Evolutionary conservation across 768 basidiomycete genomes (phyloP), one percentile per base, ranked within the genome.

Genomic region (Thelephora aurantiotincta): DNA sequence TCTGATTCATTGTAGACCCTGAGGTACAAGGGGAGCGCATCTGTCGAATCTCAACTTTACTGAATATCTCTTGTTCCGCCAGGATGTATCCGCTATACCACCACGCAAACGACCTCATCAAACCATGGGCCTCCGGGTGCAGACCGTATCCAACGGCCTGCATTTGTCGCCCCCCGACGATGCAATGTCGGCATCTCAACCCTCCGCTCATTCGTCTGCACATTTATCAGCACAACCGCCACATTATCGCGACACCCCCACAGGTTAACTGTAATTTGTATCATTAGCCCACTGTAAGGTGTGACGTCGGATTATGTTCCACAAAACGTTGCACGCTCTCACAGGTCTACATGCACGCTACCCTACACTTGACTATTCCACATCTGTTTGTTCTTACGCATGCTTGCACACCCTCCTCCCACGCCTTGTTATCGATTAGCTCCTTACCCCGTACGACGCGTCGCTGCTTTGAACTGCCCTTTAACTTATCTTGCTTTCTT

Each of bases 51-150:
- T 22, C 22, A 14, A 9, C 14, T 41, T n/a, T 16, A 22, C 55
- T 44, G 51, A 49, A 48, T 34, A 35, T 37, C 42, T 47, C 59
- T 30, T 45, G 56, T 50, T 54, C 52, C 67, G 9, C 26, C 9
- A 77, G 64, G 75, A 77, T 52, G 65, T 78, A 52, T 60, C 73
- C 50, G 67, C 66, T 36, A 57, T 78, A 42, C 76, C 78, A 14
- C 58, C 65, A 18, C 70, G 80, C 57, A 81, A 82, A 63, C 74
- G 80, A 47, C 64, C 72, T 18, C 80, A 81, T 60, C 78, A 80
- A 58, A 73, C 80, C 69, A 75, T 79, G 63, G 67, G 38, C 38
- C 38, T 41, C 71, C 43, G 68, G 68, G 13, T 77, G 73, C 54
- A 73, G 79, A 58, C 61, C 59, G 67, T 76, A 54, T 60, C 74